Evolutionary conservation across 441 rosid genomes (phyloP).

Genomic region (Mallotus repandus): DNA sequence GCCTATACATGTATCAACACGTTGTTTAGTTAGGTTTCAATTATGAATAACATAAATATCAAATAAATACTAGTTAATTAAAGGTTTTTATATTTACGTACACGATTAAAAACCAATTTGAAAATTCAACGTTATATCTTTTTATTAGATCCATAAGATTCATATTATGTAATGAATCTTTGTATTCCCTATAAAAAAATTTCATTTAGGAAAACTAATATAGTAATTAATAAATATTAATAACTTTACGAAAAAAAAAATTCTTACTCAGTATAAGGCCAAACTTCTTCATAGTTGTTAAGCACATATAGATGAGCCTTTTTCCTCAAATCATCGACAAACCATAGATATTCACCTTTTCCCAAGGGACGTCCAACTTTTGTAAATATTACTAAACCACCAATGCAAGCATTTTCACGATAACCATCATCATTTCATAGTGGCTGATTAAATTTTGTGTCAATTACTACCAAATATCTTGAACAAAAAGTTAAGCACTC

Average conservation of each 20-base stretch:
- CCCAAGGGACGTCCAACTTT: background rate
- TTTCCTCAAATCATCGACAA: background rate
- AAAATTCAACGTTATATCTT: background rate
- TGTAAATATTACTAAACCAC: background rate
- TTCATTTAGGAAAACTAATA: no score
- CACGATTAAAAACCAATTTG: background rate
- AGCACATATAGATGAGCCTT: background rate
- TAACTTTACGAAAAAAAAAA: no score
- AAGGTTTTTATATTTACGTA: background rate
- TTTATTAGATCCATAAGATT: no score
- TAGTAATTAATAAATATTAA: no score
- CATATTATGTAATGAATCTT: no score
- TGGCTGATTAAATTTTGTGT: background rate
- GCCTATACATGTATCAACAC: background rate
- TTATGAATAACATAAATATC: background rate
- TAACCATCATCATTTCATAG: background rate
- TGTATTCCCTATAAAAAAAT: no score
- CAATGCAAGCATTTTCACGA: background rate
- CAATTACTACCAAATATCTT: conserved; percentile 2
- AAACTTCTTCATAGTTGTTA: background rate
- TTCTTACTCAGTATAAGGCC: no score
- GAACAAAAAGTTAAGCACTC: background rate
- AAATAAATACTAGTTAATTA: background rate
- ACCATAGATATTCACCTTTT: background rate
- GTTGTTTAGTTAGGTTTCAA: background rate